A percentile compares a stretch with the other conserved stretches of the same genome.
These are phyloP conservation scores for Penicillium sp. DNA, from an alignment of 2,329 filamentous ascomycete species.

Conservation along the genomic window DNA sequence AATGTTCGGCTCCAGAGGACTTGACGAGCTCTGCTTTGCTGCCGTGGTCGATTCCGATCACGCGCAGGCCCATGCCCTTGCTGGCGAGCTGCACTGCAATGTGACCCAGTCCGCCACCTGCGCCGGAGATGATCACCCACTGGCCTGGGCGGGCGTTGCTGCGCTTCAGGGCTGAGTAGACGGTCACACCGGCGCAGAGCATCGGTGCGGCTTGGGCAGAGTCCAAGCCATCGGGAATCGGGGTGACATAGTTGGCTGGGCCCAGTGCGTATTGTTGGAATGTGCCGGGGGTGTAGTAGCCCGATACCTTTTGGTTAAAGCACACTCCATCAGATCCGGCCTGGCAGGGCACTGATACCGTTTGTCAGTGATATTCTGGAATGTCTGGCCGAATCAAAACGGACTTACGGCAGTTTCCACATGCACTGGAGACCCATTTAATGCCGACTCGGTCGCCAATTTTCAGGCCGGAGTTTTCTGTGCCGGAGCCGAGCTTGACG, in stretches of 20 bases:
- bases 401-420: constrained; percentile 51
- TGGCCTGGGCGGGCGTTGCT: constrained; percentile 58
- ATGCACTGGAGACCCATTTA: constrained; percentile 64
- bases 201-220: constrained; percentile 64
- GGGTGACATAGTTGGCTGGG: constrained; percentile 67
- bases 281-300: constrained; percentile 69
- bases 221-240: constrained; percentile 61
- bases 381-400: too few species aligned
- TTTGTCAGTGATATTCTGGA: constrained; percentile 1
- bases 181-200: constrained; percentile 66
- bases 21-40: constrained; percentile 59
- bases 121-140: constrained; percentile 60
- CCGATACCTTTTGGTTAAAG: constrained; percentile 58
- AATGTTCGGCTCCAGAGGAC: constrained; percentile 64
- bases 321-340: constrained; percentile 57
- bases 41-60: constrained; percentile 65
- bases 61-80: constrained; percentile 61
- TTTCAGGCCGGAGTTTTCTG: constrained; percentile 57
- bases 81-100: constrained; percentile 61
- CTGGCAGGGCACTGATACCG: constrained; percentile 47
- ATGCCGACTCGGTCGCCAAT: constrained; percentile 68
- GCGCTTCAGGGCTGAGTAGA: constrained; percentile 65
- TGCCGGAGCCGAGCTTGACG: constrained; percentile 63
- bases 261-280: constrained; percentile 68
- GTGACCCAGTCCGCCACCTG: constrained; percentile 65